Evolutionary conservation across 75 land plant genomes (phyloP).

Genomic region (Selaginella tamariscina): DNA sequence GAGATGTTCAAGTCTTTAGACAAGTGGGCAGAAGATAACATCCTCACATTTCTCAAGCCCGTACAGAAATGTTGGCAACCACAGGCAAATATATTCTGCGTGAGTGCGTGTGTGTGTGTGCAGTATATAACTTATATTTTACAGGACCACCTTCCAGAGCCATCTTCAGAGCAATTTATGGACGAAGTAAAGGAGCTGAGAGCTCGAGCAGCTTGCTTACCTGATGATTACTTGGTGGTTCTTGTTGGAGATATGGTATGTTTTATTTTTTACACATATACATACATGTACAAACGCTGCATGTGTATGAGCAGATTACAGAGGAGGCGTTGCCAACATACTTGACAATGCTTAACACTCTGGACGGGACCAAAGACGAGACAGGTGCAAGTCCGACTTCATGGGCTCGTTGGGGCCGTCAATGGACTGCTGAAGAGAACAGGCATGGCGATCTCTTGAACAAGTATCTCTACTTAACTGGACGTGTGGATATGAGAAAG

Average conservation of each 20-base stretch:
- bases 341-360: slow-evolving; percentile 44
- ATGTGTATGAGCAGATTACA: too few relatives aligned
- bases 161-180: slow-evolving; percentile 39
- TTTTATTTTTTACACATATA: too few relatives aligned
- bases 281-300: too few relatives aligned
- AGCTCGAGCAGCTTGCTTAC: slow-evolving; percentile 33
- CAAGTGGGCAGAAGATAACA: slow-evolving; percentile 4
- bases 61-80: slow-evolving; percentile 33
- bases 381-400: slow-evolving; percentile 41
- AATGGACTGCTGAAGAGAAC: slow-evolving; percentile 38
- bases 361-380: slow-evolving; percentile 50
- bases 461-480: slow-evolving; percentile 40
- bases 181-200: slow-evolving; percentile 46
- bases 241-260: slow-evolving; percentile 54
- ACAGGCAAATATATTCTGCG: too few relatives aligned
- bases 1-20: slow-evolving; percentile 12
- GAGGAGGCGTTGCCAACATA: slow-evolving; percentile 45
- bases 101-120: too few relatives aligned
- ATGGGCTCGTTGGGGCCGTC: slow-evolving; percentile 52
- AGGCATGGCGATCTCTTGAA: slow-evolving; percentile 37
- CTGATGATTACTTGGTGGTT: slow-evolving; percentile 48
- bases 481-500: slow-evolving; percentile 40
- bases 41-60: slow-evolving; percentile 4
- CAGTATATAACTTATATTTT: too few relatives aligned
- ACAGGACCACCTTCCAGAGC: slow-evolving; percentile 47